A percentile compares a stretch with the other conserved stretches of the same genome.
Evolutionary conservation across 352 stramenopile genomes (phyloP).

Genomic region (Globisporangium middletonii): DNA sequence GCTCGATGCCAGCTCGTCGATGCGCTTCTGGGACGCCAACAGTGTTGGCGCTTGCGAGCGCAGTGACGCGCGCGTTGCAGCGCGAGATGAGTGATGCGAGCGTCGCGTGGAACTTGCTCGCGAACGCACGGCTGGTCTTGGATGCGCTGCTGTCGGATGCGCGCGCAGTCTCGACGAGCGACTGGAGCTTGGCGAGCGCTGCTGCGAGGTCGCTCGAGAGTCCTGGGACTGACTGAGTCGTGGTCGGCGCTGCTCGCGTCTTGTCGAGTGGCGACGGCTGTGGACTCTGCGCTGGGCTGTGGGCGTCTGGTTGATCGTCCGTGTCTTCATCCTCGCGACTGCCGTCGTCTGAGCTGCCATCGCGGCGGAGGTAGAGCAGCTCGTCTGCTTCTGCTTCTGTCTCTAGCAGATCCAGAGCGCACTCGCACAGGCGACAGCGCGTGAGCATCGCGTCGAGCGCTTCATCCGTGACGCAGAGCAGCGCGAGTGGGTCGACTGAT

Average conservation of each 20-base stretch:
- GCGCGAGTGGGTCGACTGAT: background rate
- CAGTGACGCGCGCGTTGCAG: slow-evolving; percentile 30
- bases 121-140: slow-evolving; percentile 1
- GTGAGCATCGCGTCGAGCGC: slow-evolving; percentile 9
- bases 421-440: slow-evolving; percentile 21
- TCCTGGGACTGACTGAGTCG: slow-evolving; percentile 12
- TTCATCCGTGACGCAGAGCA: slow-evolving; percentile 8
- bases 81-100: slow-evolving; percentile 21
- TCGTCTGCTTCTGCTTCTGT: too few relatives aligned
- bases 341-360: background rate
- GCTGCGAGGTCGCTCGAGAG: slow-evolving; percentile 16
- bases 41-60: slow-evolving; percentile 17
- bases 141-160: background rate
- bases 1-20: slow-evolving; percentile 22
- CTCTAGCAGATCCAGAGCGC: background rate
- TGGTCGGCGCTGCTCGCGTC: background rate
- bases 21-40: slow-evolving; percentile 12
- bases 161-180: slow-evolving; percentile 1
- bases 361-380: background rate
- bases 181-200: slow-evolving; percentile 12
- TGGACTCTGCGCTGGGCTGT: too few relatives aligned
- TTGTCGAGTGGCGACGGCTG: too few relatives aligned
- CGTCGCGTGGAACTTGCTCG: slow-evolving; percentile 7
- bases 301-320: too few relatives aligned
- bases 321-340: background rate